A percentile compares a stretch with the other conserved stretches of the same genome.
These are phyloP conservation scores for Mucor sp. DNA, from an alignment of 371 early-diverging fungal genomes.

Conservation along the genomic window DNA sequence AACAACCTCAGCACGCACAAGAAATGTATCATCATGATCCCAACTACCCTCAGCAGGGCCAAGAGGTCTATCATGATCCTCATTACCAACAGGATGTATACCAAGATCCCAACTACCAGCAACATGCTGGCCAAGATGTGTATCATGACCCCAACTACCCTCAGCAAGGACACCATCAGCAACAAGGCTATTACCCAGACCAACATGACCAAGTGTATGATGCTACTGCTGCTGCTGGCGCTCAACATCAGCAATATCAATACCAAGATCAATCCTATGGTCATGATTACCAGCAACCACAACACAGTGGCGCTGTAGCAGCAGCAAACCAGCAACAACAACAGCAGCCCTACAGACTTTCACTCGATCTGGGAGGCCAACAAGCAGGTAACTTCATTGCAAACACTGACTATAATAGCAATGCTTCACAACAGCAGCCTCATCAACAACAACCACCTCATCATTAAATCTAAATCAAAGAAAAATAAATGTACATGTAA, in stretches of 20 bases:
- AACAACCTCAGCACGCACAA: slow-evolving; percentile 11
- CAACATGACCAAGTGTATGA: background rate
- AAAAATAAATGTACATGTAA: background rate
- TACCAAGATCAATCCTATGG: background rate
- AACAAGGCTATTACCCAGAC: slow-evolving; percentile 1
- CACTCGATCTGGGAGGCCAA: slow-evolving; percentile 8
- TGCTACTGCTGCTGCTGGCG: too few relatives aligned
- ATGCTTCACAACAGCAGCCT: background rate
- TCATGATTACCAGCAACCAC: background rate
- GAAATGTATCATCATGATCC: slow-evolving; percentile 7
- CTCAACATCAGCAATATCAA: background rate
- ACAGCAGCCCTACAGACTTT: slow-evolving; percentile 3
- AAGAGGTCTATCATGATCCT: slow-evolving; percentile 12
- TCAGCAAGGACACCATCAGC: slow-evolving; percentile 4
- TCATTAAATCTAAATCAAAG: background rate
- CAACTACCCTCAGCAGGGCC: background rate
- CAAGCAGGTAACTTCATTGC: background rate
- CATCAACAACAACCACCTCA: background rate
- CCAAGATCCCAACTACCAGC: slow-evolving; percentile 14
- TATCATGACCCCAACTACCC: slow-evolving; percentile 10
- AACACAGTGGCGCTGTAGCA: background rate
- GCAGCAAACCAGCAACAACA: background rate
- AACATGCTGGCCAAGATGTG: slow-evolving; percentile 3
- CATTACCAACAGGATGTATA: slow-evolving; percentile 16
- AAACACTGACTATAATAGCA: background rate